Base-by-base conservation (phyloP, 257 asterid species). In the Plantago major region DNA sequence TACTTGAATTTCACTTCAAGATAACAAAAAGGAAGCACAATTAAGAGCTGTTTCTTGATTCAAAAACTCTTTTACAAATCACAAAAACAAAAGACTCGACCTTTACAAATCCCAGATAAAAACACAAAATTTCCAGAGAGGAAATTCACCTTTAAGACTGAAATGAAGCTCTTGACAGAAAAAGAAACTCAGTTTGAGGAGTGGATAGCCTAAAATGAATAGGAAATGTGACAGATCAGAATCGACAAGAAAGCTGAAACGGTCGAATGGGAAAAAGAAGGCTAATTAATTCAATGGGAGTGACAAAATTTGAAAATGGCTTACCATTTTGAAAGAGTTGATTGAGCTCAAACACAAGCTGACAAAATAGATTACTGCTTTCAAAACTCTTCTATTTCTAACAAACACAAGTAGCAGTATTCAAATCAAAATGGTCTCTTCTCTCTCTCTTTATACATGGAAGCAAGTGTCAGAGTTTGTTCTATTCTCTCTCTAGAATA, bases 321-420 rank as follows among this genome's bases (percentile, higher is more conserved):
- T 53, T 53, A 15, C 58, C 57, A 51, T 53, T 53, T 33, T 52
- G 28, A 52, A 19, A 52, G 40, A 52, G 38, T 52, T n/a, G 22
- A 14, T 52, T 53, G 58, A 53, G 58, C 58, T 52, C 58, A 52
- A 51, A 52, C 10, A 37, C 4, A 52, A 53, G 58, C 38, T 53
- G 58, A 53, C 58, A 53, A 53, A 53, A 18, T 3, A 19, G 58
- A 30, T 52, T 52, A 40, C 42, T 53, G 19, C 30, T 8, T 52
- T 53, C 58, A 52, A 19, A 18, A 51, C 26, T 22, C 26, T n/a
- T n/a, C n/a, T n/a, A 22, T 1, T 19, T 50, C 33, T 50, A 46
- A 46, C 12, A 11, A 47, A 13, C 18, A 47, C 42, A 52, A 52
- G 5, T 33, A 11, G 26, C 26, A 52, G 10, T 10, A 17, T 52